Conservation (phyloP, 2,329 filamentous ascomycete species). For the Fusarium sp. region DNA sequence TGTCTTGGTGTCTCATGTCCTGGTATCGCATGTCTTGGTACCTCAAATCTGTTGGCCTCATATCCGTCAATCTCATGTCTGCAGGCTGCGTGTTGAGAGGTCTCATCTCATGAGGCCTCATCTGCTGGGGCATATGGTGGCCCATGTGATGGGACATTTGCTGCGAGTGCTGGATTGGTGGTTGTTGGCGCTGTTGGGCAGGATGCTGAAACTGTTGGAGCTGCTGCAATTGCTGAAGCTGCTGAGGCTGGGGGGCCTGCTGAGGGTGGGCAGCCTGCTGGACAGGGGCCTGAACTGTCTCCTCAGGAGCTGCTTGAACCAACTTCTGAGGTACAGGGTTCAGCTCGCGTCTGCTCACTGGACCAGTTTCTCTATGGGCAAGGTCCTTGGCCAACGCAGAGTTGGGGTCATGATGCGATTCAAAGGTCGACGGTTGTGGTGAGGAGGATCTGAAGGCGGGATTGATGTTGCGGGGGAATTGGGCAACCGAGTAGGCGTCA, state of each 20-base stretch:
- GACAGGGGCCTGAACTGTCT: conserved; percentile 29
- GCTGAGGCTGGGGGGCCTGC: conserved; percentile 25
- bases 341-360: conserved; percentile 60
- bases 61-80: conserved; percentile 7
- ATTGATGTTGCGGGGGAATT: conserved; percentile 95
- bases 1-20: conserved; percentile 4
- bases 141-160: conserved; percentile 24
- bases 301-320: conserved; percentile 30
- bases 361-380: conserved; percentile 63
- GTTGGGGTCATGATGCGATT: conserved; percentile 90
- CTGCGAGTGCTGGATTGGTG: conserved; percentile 33
- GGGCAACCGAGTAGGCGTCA: conserved; percentile 91
- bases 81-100: background rate
- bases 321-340: conserved; percentile 63
- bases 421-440: conserved; percentile 91
- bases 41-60: background rate
- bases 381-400: conserved; percentile 77
- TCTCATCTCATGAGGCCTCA: conserved; percentile 10
- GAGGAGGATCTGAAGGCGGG: conserved; percentile 96
- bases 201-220: conserved; percentile 17
- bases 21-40: conserved; percentile 1
- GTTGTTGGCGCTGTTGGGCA: conserved; percentile 23
- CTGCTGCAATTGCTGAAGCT: conserved; percentile 15
- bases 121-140: conserved; percentile 30
- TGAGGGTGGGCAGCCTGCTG: conserved; percentile 9